Evolutionary conservation across 2,329 filamentous ascomycete genomes (phyloP).

Genomic region (Penicillium concentricum): DNA sequence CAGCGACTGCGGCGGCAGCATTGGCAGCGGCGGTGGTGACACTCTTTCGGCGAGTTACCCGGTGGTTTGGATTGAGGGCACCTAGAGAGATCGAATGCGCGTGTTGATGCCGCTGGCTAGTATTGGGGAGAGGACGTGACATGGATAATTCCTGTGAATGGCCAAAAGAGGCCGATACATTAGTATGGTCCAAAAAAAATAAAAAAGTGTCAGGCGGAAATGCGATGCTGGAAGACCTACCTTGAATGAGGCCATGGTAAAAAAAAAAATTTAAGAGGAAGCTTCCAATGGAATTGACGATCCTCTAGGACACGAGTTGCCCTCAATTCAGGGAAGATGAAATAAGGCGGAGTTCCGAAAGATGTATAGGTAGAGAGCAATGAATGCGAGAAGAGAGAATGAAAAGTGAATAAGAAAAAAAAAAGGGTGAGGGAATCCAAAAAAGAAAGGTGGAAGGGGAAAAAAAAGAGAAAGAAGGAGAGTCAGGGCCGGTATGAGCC

Average conservation of each 20-base stretch:
- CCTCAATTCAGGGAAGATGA: slow-evolving; percentile 22
- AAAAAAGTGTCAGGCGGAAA: background rate
- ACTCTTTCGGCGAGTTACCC: slow-evolving; percentile 90
- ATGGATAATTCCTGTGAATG: slow-evolving; percentile 47
- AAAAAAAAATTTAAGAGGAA: slow-evolving; percentile 22
- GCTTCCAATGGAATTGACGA: slow-evolving; percentile 32
- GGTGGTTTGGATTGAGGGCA: slow-evolving; percentile 75
- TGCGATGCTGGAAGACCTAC: slow-evolving; percentile 20
- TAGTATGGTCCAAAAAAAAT: slow-evolving; percentile 14
- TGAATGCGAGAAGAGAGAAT: slow-evolving; percentile 5
- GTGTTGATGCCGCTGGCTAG: slow-evolving; percentile 68
- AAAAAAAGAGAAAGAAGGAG: slow-evolving; percentile 19
- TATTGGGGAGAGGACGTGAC: slow-evolving; percentile 65
- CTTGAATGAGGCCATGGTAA: slow-evolving; percentile 43
- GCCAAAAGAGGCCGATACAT: slow-evolving; percentile 23
- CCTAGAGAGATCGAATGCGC: slow-evolving; percentile 77
- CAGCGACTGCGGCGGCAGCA: slow-evolving; percentile 65
- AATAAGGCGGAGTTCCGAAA: slow-evolving; percentile 12
- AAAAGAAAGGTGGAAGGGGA: slow-evolving; percentile 24
- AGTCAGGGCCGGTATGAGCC: slow-evolving; percentile 21
- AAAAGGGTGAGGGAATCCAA: slow-evolving; percentile 18
- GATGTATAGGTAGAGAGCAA: background rate
- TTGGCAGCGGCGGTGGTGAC: slow-evolving; percentile 75
- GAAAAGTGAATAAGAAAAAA: slow-evolving; percentile 16
- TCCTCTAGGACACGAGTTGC: slow-evolving; percentile 16